Evolutionary conservation across 2,329 filamentous ascomycete genomes (phyloP).

Genomic region (Monosporascus sp.): DNA sequence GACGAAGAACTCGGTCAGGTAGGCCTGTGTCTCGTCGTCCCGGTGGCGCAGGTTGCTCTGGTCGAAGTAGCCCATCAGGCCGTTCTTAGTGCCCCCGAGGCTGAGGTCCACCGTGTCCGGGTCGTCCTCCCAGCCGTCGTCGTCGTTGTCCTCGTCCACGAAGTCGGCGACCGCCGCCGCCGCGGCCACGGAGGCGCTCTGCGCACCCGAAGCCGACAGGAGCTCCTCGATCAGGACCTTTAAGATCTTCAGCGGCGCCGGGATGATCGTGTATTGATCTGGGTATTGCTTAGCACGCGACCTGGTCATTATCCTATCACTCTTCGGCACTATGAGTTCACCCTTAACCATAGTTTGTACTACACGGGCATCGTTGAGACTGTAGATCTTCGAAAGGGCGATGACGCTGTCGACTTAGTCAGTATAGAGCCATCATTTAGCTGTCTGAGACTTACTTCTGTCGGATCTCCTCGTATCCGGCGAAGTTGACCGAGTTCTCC

Average conservation of each 20-base stretch:
- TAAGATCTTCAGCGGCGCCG: conserved; percentile 88
- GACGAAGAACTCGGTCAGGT: conserved; percentile 77
- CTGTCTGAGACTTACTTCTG: conserved; percentile 68
- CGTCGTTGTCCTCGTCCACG: conserved; percentile 59
- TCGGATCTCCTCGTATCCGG: conserved; percentile 95
- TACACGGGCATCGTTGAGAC: conserved; percentile 75
- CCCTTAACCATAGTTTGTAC: conserved; percentile 81
- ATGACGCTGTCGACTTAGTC: conserved; percentile 60
- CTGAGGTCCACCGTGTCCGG: conserved; percentile 72
- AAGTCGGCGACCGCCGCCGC: conserved; percentile 54
- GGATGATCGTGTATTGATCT: conserved; percentile 81
- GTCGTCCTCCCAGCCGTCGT: conserved; percentile 87
- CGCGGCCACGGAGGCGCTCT: conserved; percentile 54
- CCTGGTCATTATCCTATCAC: conserved; percentile 86
- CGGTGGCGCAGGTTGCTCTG: conserved; percentile 56
- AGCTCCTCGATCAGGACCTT: conserved; percentile 95
- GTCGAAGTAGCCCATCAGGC: conserved; percentile 74
- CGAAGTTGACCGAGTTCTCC: conserved; percentile 94
- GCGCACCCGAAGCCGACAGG: conserved; percentile 67
- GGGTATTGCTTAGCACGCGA: conserved; percentile 86
- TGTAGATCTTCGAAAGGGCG: conserved; percentile 85
- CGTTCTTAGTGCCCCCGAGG: conserved; percentile 59
- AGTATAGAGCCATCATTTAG: conserved; percentile 15
- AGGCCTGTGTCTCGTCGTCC: conserved; percentile 87
- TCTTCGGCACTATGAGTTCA: conserved; percentile 76